These are phyloP conservation scores for Graphium sp. DNA, from an alignment of 2,329 filamentous ascomycete genomes.

Conservation along the genomic window DNA sequence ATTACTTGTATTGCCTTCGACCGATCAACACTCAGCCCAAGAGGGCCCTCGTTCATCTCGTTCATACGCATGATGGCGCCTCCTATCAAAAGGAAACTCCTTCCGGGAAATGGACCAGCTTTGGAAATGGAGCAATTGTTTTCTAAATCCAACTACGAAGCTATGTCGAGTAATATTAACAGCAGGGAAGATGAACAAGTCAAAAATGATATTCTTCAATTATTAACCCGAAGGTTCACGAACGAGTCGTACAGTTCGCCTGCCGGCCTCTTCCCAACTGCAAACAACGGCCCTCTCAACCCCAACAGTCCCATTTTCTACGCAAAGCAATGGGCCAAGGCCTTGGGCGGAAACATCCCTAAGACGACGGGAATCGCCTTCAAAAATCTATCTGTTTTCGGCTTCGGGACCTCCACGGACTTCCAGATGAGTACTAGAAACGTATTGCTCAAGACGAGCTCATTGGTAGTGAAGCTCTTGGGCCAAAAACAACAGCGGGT, in stretches of 20 bases:
- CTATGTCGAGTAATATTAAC: too few species aligned
- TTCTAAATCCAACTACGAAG: too few species aligned
- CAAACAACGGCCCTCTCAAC: slow-evolving; percentile 14
- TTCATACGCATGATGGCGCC: too few species aligned
- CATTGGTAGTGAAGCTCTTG: slow-evolving; percentile 11
- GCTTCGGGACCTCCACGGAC: slow-evolving; percentile 21
- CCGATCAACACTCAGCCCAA: too few species aligned
- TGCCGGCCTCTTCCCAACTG: slow-evolving; percentile 11
- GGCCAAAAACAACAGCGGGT: slow-evolving; percentile 14
- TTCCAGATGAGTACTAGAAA: slow-evolving; percentile 25
- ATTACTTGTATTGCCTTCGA: too few species aligned
- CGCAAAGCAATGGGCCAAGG: slow-evolving; percentile 24
- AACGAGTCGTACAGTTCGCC: slow-evolving; percentile 10
- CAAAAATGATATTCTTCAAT: too few species aligned
- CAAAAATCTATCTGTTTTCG: slow-evolving; percentile 22
- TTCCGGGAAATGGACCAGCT: too few species aligned
- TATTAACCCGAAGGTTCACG: slow-evolving; percentile 13
- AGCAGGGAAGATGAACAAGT: too few species aligned
- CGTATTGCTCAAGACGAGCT: slow-evolving; percentile 11
- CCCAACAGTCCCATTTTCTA: slow-evolving; percentile 21
- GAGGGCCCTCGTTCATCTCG: too few species aligned
- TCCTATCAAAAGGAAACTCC: too few species aligned
- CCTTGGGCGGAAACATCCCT: slow-evolving; percentile 14
- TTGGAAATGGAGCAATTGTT: too few species aligned
- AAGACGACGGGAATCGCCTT: slow-evolving; percentile 21